Conservation (phyloP, 306 rosid species). For the Psophocarpus tetragonolobus region DNA sequence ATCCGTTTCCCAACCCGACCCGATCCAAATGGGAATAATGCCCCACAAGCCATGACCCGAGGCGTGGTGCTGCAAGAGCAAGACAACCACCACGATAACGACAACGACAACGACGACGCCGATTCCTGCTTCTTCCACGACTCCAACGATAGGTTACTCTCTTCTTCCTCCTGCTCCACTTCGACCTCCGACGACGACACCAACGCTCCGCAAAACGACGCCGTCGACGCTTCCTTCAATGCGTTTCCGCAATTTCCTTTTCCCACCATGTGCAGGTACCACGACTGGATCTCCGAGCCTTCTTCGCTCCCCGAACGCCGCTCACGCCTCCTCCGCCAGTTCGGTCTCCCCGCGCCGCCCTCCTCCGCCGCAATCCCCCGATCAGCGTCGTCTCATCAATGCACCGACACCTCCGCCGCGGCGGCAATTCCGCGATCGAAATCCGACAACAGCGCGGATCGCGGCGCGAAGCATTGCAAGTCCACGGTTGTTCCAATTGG, state of each 20-base stretch:
- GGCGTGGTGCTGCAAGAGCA: too few relatives aligned
- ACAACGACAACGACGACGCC: slow-evolving; percentile 52
- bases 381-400: slow-evolving; percentile 52
- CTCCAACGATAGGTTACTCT: slow-evolving; percentile 76
- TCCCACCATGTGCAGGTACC: slow-evolving; percentile 54
- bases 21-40: slow-evolving; percentile 76
- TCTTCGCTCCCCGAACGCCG: slow-evolving; percentile 88
- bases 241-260: slow-evolving; percentile 55
- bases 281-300: slow-evolving; percentile 84
- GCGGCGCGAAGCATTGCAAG: neutral
- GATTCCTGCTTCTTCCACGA: slow-evolving; percentile 69
- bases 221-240: slow-evolving; percentile 42
- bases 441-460: slow-evolving; percentile 53
- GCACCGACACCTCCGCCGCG: slow-evolving; percentile 25
- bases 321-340: slow-evolving; percentile 58
- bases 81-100: slow-evolving; percentile 35
- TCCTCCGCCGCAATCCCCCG: slow-evolving; percentile 28
- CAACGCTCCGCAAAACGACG: slow-evolving; percentile 43
- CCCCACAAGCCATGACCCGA: slow-evolving; percentile 69
- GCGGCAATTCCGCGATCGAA: slow-evolving; percentile 49
- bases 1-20: slow-evolving; percentile 40
- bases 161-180: slow-evolving; percentile 76
- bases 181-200: slow-evolving; percentile 64
- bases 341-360: slow-evolving; percentile 63
- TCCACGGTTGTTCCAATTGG: slow-evolving; percentile 36